phyloP scores from a whole-genome alignment of 2,329 filamentous ascomycete genomes.

The Trematosphaeria pertusa region DNA sequence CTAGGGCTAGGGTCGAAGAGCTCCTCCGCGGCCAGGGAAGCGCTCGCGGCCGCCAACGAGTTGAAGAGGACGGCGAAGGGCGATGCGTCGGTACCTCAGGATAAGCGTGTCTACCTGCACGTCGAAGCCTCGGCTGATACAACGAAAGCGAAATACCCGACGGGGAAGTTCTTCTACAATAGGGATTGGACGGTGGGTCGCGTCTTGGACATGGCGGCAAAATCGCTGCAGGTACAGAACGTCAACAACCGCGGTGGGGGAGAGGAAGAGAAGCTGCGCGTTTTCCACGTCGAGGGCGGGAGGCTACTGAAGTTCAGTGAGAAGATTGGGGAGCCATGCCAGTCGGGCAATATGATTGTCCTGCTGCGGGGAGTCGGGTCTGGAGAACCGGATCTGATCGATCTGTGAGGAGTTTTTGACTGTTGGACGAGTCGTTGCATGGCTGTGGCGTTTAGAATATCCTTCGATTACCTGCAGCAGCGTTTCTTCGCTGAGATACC shows the following conservation, averaged over 20 bases:
- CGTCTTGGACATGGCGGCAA: slow-evolving; percentile 79
- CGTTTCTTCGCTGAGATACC: no score
- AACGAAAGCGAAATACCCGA: slow-evolving; percentile 81
- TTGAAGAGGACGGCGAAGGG: slow-evolving; percentile 91
- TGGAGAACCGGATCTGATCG: slow-evolving; percentile 73
- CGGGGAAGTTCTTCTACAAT: slow-evolving; percentile 59
- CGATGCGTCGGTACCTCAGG: slow-evolving; percentile 77
- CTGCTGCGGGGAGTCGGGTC: slow-evolving; percentile 86
- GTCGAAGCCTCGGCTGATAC: slow-evolving; percentile 91
- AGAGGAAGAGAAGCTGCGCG: slow-evolving; percentile 79
- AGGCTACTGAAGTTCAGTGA: slow-evolving; percentile 86
- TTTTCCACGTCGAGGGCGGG: slow-evolving; percentile 94
- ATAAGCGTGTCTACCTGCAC: slow-evolving; percentile 89
- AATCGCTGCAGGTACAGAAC: slow-evolving; percentile 79
- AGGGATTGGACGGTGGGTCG: slow-evolving; percentile 88
- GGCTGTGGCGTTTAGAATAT: no score
- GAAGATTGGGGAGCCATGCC: slow-evolving; percentile 76
- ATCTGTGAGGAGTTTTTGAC: no score
- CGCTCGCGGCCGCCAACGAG: slow-evolving; percentile 73
- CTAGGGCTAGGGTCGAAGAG: slow-evolving; percentile 29
- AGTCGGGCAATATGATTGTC: slow-evolving; percentile 89
- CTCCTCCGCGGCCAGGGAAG: slow-evolving; percentile 60
- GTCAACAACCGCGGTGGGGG: slow-evolving; percentile 79
- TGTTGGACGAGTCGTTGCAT: no score
- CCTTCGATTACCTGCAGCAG: no score